Percentiles rank a stretch among this genome's conserved stretches.
Evolutionary conservation across 2,329 filamentous ascomycete genomes (phyloP).

Genomic region (Sclerotinia spermophila): DNA sequence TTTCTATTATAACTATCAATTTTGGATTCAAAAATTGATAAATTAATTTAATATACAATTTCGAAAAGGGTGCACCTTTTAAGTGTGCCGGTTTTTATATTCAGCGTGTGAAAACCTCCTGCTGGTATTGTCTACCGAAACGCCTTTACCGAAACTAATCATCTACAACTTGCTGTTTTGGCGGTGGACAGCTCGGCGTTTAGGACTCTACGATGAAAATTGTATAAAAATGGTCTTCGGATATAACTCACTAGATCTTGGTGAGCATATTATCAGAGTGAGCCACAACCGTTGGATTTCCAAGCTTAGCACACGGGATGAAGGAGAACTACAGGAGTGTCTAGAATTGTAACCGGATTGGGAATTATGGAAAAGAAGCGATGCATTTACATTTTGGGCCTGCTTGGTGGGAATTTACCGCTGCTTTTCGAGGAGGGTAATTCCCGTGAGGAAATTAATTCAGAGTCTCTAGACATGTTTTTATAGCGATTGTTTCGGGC

Average conservation of each 20-base stretch:
- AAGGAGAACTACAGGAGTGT: neutral
- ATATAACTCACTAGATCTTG: neutral
- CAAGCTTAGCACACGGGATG: neutral
- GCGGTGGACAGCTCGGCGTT: neutral
- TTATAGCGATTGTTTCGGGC: neutral
- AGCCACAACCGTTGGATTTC: neutral
- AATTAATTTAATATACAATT: too few species aligned
- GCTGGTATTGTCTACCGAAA: neutral
- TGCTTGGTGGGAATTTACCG: neutral
- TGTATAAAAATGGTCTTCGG: neutral
- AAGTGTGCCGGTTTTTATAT: too few species aligned
- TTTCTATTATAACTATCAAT: too few species aligned
- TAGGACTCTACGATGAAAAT: neutral
- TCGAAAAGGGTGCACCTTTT: too few species aligned
- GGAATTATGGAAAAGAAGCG: neutral
- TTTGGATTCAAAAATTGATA: too few species aligned
- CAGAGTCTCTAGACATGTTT: neutral
- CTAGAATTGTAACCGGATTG: neutral
- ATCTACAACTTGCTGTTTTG: neutral
- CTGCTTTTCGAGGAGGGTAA: neutral
- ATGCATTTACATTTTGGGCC: neutral
- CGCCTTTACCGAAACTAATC: conserved; percentile 1
- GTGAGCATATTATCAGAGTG: neutral
- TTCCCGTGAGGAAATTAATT: neutral
- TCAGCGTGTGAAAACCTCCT: neutral